Conservation (phyloP, 179 eudicot species). For the Beta lomatogona region DNA sequence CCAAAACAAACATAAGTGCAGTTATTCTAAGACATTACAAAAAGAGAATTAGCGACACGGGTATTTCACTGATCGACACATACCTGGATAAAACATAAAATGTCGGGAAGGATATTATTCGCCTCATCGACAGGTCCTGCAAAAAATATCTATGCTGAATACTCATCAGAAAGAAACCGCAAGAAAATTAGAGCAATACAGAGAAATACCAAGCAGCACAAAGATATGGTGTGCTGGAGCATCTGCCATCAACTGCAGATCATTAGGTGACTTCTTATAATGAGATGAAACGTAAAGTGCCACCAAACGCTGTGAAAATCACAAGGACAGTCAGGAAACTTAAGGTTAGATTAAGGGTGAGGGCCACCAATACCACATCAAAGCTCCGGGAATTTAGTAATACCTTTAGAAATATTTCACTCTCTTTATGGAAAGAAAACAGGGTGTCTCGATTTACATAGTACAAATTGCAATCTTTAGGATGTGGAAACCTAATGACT, state of each 20-base stretch:
- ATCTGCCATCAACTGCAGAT: constrained; percentile 11
- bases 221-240: constrained; percentile 12
- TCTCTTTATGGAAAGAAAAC: constrained; percentile 9
- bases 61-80: background rate
- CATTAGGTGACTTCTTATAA: constrained; percentile 4
- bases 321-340: background rate
- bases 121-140: constrained; percentile 1
- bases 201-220: background rate
- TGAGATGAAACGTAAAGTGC: constrained; percentile 4
- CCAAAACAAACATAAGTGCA: no score
- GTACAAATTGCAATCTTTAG: background rate
- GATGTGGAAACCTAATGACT: background rate
- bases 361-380: background rate
- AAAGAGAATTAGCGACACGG: background rate
- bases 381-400: background rate
- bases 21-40: no score
- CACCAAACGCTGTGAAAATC: constrained; percentile 9
- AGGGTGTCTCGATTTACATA: constrained; percentile 6
- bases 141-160: background rate
- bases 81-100: constrained; percentile 3
- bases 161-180: background rate
- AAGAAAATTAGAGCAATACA: background rate
- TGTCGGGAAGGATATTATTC: background rate
- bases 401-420: constrained; percentile 1
- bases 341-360: background rate